These are phyloP conservation scores for Neoarthrinium moseri DNA, from an alignment of 2,329 filamentous ascomycete species.

Conservation along the genomic window DNA sequence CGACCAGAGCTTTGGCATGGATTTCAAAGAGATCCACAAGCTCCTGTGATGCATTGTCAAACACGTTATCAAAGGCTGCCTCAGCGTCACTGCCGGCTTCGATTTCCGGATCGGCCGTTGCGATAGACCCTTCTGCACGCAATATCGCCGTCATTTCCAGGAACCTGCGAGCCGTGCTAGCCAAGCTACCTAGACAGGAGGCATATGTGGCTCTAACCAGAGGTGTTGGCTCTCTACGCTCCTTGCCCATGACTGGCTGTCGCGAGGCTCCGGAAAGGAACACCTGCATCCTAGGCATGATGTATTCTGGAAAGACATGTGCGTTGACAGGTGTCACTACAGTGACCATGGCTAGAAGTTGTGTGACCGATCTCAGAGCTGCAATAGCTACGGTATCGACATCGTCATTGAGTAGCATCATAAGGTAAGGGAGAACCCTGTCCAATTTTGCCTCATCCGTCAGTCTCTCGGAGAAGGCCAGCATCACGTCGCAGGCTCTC, in stretches of 20 bases:
- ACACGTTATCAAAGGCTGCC: slow-evolving; percentile 76
- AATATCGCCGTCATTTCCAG: slow-evolving; percentile 89
- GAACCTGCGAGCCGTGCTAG: slow-evolving; percentile 80
- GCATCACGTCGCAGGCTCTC: slow-evolving; percentile 83
- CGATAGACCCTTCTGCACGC: slow-evolving; percentile 77
- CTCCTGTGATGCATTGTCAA: slow-evolving; percentile 82
- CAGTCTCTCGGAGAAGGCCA: slow-evolving; percentile 87
- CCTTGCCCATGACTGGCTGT: slow-evolving; percentile 30
- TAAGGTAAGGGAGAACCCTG: slow-evolving; percentile 85
- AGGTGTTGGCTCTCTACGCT: slow-evolving; percentile 54
- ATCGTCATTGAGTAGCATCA: slow-evolving; percentile 77
- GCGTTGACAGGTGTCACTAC: slow-evolving; percentile 81
- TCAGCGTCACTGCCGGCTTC: slow-evolving; percentile 69
- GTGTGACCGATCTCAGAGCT: slow-evolving; percentile 82
- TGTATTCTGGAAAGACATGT: slow-evolving; percentile 67
- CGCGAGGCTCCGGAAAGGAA: slow-evolving; percentile 43
- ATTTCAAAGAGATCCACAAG: slow-evolving; percentile 80
- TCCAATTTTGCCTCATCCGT: slow-evolving; percentile 97
- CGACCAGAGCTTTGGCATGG: slow-evolving; percentile 86
- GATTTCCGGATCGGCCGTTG: slow-evolving; percentile 73
- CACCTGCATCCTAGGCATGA: slow-evolving; percentile 61
- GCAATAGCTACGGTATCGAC: slow-evolving; percentile 83
- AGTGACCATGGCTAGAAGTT: slow-evolving; percentile 81
- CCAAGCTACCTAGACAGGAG: slow-evolving; percentile 84
- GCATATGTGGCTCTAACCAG: slow-evolving; percentile 89